Evolutionary conservation across 768 basidiomycete genomes (phyloP).

Genomic region (Xanthoconium purpureum): DNA sequence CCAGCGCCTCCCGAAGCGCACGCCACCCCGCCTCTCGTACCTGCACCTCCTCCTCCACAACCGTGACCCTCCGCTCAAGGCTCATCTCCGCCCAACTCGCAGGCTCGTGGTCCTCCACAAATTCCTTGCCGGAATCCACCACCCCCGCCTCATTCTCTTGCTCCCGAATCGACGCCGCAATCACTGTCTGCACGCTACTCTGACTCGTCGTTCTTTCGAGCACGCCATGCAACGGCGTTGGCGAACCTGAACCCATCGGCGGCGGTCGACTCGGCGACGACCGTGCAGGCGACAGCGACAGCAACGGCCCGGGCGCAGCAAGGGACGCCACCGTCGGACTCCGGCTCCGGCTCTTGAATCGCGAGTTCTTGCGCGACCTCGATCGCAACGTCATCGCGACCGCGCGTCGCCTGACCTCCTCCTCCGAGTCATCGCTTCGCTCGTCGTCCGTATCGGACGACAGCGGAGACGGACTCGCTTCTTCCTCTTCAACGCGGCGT

Average conservation of each 20-base stretch:
- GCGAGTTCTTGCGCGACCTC: slow-evolving; percentile 31
- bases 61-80: slow-evolving; percentile 14
- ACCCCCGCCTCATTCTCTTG: slow-evolving; percentile 29
- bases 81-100: slow-evolving; percentile 29
- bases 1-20: slow-evolving; percentile 52
- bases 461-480: slow-evolving; percentile 52
- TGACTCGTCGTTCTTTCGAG: slow-evolving; percentile 51
- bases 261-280: slow-evolving; percentile 11
- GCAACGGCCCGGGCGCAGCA: slow-evolving; percentile 34
- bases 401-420: background rate
- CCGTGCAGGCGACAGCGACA: slow-evolving; percentile 14
- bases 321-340: slow-evolving; percentile 68
- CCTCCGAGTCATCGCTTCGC: slow-evolving; percentile 32
- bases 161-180: slow-evolving; percentile 48
- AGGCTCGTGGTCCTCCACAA: slow-evolving; percentile 30
- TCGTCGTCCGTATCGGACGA: slow-evolving; percentile 64
- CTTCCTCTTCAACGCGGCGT: slow-evolving; percentile 42
- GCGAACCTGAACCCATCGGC: slow-evolving; percentile 2
- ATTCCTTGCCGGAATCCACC: slow-evolving; percentile 16
- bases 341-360: slow-evolving; percentile 46
- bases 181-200: slow-evolving; percentile 72
- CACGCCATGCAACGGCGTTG: slow-evolving; percentile 11
- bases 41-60: slow-evolving; percentile 48
- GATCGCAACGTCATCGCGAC: slow-evolving; percentile 17
- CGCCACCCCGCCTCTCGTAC: slow-evolving; percentile 56